These are phyloP conservation scores for Podospora australis DNA, from an alignment of 495 filamentous ascomycete species.

Conservation along the genomic window DNA sequence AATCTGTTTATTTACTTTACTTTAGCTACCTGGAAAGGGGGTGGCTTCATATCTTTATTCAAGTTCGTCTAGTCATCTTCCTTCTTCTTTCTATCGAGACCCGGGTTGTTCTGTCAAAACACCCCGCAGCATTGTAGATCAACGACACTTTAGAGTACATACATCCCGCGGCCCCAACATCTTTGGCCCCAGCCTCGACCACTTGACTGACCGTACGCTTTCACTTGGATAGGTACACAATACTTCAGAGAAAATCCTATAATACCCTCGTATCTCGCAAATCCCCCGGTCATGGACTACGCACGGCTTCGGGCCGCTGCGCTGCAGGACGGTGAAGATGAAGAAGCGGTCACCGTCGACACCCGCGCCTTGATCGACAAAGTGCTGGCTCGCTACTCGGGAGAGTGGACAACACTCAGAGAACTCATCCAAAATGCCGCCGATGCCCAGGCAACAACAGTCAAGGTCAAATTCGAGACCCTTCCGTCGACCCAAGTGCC, in stretches of 20 bases:
- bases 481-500: slow-evolving; percentile 71
- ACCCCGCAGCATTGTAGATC: background rate
- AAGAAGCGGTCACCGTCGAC: slow-evolving; percentile 98
- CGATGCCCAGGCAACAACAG: slow-evolving; percentile 83
- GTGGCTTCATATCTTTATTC: background rate
- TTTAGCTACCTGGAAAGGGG: too few species aligned
- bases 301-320: slow-evolving; percentile 78
- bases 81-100: too few species aligned
- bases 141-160: background rate
- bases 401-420: slow-evolving; percentile 80
- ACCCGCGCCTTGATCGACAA: slow-evolving; percentile 96
- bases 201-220: background rate
- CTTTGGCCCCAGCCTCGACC: background rate
- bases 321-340: slow-evolving; percentile 75
- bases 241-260: background rate
- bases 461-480: slow-evolving; percentile 87
- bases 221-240: background rate
- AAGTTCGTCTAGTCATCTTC: too few species aligned
- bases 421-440: slow-evolving; percentile 98
- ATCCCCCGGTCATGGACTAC: slow-evolving; percentile 55
- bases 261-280: background rate
- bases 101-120: background rate
- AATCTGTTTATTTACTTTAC: background rate
- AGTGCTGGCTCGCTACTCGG: slow-evolving; percentile 88
- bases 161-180: background rate